Base-by-base conservation (phyloP, 148 eudicot genomes). In the Heliamphora exappendiculata region DNA sequence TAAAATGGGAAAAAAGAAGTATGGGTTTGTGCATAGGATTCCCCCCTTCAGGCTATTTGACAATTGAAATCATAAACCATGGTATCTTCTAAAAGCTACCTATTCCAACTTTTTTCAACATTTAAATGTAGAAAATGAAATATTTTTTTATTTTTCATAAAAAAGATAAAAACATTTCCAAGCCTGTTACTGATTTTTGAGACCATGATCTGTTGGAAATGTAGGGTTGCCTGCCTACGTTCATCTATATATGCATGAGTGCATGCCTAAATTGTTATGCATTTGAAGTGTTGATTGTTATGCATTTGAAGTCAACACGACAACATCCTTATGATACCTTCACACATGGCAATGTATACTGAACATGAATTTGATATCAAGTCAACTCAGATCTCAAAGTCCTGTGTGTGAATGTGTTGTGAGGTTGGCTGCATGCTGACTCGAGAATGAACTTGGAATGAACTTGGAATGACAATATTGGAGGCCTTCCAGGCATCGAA, bases 401-500 rank as follows among this genome's bases (percentile, higher is more conserved):
- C 31, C 6, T 57, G 29, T 22, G 51, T 28, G 5, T 69, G 39
- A 39, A 5, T 39, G 17, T 37, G 22, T 17, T 10, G 22, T 73
- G 36, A 37, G 51, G 22, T 24, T 73, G 76, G 50, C 65, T 74
- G 67, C 26, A 12, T 74, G 41, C 4, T 74, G 68, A 42, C 41
- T 59, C 11, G 19, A 28, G 44, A 36, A 72, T 31, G 59, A 26
- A 66, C 14, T 29, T 50, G 59, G 22, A 51, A 51, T 34, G 62
- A 5, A 66, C 14, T 29, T 50, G 59, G 22, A 51, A 51, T 34
- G 62, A 5, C 41, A 1, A 16, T 69, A 41, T 71, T 33, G 60
- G 62, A 53, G 45, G 63, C 63, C 45, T 72, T 22, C 9, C 13
- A 12, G 63, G 31, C 26, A 17, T 34, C 13, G 17, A 33, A 70